Evolutionary conservation across 164 flowering plant genomes (phyloP).

Genomic region (Taxillus chinensis): DNA sequence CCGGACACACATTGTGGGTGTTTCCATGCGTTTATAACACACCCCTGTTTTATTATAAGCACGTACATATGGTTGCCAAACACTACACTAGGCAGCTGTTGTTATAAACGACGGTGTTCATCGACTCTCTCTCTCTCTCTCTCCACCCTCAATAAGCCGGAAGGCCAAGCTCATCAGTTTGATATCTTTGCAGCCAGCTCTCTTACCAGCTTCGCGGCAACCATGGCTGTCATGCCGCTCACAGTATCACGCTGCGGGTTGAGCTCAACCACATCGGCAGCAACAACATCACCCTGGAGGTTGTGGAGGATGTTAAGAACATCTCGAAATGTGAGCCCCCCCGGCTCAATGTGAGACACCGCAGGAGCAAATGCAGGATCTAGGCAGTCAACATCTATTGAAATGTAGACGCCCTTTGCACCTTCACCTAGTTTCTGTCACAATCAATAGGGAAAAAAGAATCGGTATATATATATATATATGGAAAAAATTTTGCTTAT

Average conservation of each 20-base stretch:
- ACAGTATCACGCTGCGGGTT: slow-evolving; percentile 99
- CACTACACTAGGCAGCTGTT: too few species aligned
- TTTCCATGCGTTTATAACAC: too few species aligned
- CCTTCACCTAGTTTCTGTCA: slow-evolving; percentile 93
- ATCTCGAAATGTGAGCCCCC: slow-evolving; percentile 95
- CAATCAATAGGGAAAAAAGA: background rate
- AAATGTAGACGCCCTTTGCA: slow-evolving; percentile 87
- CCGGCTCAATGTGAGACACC: slow-evolving; percentile 97
- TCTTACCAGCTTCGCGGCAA: slow-evolving; percentile 93
- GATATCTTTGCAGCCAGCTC: slow-evolving; percentile 87
- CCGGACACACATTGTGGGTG: too few species aligned
- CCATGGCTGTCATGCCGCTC: slow-evolving; percentile 98
- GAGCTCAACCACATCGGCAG: slow-evolving; percentile 93
- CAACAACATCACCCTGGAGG: slow-evolving; percentile 84
- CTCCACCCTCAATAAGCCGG: too few species aligned
- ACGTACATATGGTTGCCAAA: too few species aligned
- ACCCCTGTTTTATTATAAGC: too few species aligned
- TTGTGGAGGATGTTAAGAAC: slow-evolving; percentile 91
- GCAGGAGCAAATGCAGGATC: slow-evolving; percentile 99
- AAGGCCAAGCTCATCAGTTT: slow-evolving; percentile 26
- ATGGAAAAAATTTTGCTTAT: background rate
- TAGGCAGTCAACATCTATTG: slow-evolving; percentile 82
- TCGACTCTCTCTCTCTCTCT: too few species aligned
- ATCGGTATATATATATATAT: too few species aligned
- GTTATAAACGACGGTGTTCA: too few species aligned